Base-by-base conservation (phyloP, 2,329 filamentous ascomycete genomes). In the Pleurostoma richardsiae region DNA sequence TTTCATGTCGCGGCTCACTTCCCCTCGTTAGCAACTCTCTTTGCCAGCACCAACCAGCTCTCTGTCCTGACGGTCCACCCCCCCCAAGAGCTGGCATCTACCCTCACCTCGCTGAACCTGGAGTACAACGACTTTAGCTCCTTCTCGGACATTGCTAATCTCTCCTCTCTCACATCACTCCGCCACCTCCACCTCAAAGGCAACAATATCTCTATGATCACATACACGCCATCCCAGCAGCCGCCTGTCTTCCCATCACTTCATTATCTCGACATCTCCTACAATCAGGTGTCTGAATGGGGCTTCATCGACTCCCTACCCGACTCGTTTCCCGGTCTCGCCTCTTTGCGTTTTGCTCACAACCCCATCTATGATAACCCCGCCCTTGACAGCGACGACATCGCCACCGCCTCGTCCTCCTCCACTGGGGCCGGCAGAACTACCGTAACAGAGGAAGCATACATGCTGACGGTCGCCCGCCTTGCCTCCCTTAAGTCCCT, bases 381-480 rank as follows among this genome's bases (percentile, higher is more conserved):
- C 29, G 53, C 56, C 31, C 47, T 63, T 29, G 68, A 69, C 53
- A 61, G 56, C 42, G 72, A 51, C 19, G 53, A 56, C 48, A 52
- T 56, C 4, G 43, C 53, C 30, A 41, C 51, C 56, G 55, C 39
- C 50, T 38, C 47, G 2, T 30, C 52, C 46, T 54, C 44, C 46
- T 53, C 10, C 56, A 57, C 41, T 56, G 63, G 50, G 30, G 52
- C 59, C n/a, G 61, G 68, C 45, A 70, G 68, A 45, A 65, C 69
- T 28, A 66, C 76, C 29, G 78, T 76, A 5, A 76, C 85, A 1
- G 89, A 95, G 46, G 88, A 95, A 58, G 86, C 88, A 1, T 92
- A 90, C 69, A 95, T 96, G 88, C 77, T 96, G 42, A 89, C 88
- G 1, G 72, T 95, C 29, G 88, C 85, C 29, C 86, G 90, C 3